Evolutionary conservation across 345 rosid genomes (phyloP).

Genomic region (Lagerstroemia speciosa): DNA sequence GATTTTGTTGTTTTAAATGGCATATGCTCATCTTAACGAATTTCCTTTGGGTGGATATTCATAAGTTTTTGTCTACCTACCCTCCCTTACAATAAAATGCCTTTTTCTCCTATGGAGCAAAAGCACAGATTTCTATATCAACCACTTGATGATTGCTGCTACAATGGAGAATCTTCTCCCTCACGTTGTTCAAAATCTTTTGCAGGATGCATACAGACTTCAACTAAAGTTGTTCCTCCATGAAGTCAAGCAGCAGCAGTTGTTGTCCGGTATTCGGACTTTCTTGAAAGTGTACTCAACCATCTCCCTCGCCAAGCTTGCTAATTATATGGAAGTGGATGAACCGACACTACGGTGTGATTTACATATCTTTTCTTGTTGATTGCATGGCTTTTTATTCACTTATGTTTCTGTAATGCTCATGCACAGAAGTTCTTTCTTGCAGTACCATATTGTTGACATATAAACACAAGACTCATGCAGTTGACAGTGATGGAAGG

Average conservation of each 20-base stretch:
- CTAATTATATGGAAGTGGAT: slow-evolving; percentile 90
- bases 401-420: not conserved
- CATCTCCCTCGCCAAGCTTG: slow-evolving; percentile 74
- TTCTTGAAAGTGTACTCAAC: slow-evolving; percentile 86
- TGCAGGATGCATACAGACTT: slow-evolving; percentile 90
- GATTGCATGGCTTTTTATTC: not conserved
- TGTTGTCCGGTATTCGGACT: slow-evolving; percentile 70
- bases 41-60: not conserved
- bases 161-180: not conserved
- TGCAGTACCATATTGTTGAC: slow-evolving; percentile 84
- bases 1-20: not conserved
- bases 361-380: not conserved
- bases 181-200: not conserved
- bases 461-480: slow-evolving; percentile 96
- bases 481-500: slow-evolving; percentile 72
- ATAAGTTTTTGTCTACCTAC: too few species aligned
- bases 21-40: not conserved
- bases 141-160: not conserved
- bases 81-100: not conserved
- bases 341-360: slow-evolving; percentile 74
- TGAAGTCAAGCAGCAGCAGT: slow-evolving; percentile 93
- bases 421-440: not conserved
- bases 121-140: not conserved
- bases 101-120: not conserved
- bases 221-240: slow-evolving; percentile 90